Base-by-base conservation (phyloP, 257 asterid species). In the Coffea eugenioides region DNA sequence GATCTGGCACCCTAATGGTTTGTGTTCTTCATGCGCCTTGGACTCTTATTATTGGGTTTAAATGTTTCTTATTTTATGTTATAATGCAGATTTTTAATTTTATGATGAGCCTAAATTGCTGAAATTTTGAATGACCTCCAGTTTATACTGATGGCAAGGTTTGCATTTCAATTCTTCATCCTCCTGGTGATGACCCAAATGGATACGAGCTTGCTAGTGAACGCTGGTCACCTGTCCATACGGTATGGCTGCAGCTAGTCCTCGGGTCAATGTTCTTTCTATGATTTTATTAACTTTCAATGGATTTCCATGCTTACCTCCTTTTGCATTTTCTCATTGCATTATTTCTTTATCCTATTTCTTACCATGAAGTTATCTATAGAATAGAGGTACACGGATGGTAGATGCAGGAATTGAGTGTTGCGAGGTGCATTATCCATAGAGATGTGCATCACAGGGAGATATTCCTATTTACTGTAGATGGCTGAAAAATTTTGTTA, bases 151-250 rank as follows among this genome's bases (percentile, higher is more conserved):
- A 96, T 8, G 99, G 99, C 21, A 96, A 92, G 86, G 99, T 96
- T 77, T 96, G 99, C 89, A 94, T 96, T 76, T 96, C 99, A 71
- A 96, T 94, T 80, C 97, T 96, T 83, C 99, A 96, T 80, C 97
- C 98, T 0, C 98, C 99, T 36, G 99, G 99, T 4, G 98, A 96
- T 74, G 99, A 96, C 89, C 99, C 99, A 80, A 96, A 91, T 43
- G 99, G 98, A 64, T 96, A 94, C 80, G 99, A 96, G 88, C 97
- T 92, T 85, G 98, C 99, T 21, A 96, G 98, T 87, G 99, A 96
- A 83, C 96, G 99, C 34, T 96, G 99, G 99, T 88, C 98, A 14
- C 99, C 98, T 83, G 99, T 94, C 79, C 99, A 96, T 88, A 96
- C 99, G 89, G 99, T 96, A 94, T 80, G 72, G 23, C 21, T 46